Conservation (phyloP, 148 eudicot species). For the Amaranthus palmeri region DNA sequence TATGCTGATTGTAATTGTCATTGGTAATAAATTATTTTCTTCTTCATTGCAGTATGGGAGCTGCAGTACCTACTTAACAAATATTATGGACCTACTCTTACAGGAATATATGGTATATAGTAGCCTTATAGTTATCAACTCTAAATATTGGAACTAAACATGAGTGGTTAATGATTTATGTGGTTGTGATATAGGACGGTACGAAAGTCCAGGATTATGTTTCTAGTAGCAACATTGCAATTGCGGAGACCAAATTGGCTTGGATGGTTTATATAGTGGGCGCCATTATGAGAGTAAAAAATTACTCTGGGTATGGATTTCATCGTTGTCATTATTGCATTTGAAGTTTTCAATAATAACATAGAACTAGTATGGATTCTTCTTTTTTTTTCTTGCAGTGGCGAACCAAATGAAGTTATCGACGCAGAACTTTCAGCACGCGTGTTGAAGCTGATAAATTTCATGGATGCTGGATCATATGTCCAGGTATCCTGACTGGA, state of each 20-base stretch:
- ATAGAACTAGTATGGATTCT: background rate
- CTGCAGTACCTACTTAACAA: conserved; percentile 56
- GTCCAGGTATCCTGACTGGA: conserved; percentile 53
- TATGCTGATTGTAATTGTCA: background rate
- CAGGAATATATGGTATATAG: conserved; percentile 65
- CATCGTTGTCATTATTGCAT: background rate
- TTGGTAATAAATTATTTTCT: conserved; percentile 1
- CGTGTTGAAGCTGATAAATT: conserved; percentile 67
- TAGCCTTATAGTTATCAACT: conserved; percentile 1
- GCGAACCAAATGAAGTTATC: conserved; percentile 65
- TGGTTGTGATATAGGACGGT: conserved; percentile 44
- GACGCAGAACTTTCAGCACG: conserved; percentile 97
- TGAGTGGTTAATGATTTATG: background rate
- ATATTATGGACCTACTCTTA: conserved; percentile 64
- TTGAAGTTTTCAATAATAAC: background rate
- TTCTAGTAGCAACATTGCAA: conserved; percentile 40
- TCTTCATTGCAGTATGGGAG: conserved; percentile 62
- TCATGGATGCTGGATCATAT: conserved; percentile 71
- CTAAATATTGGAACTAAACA: background rate
- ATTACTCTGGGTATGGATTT: conserved; percentile 51
- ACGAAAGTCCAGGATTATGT: conserved; percentile 46
- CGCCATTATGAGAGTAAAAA: conserved; percentile 59
- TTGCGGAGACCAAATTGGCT: conserved; percentile 76
- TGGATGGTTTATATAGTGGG: conserved; percentile 93
- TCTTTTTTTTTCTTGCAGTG: conserved; percentile 37